Base-by-base conservation (phyloP, 352 stramenopile genomes). In the Globisporangium recalcitrans region DNA sequence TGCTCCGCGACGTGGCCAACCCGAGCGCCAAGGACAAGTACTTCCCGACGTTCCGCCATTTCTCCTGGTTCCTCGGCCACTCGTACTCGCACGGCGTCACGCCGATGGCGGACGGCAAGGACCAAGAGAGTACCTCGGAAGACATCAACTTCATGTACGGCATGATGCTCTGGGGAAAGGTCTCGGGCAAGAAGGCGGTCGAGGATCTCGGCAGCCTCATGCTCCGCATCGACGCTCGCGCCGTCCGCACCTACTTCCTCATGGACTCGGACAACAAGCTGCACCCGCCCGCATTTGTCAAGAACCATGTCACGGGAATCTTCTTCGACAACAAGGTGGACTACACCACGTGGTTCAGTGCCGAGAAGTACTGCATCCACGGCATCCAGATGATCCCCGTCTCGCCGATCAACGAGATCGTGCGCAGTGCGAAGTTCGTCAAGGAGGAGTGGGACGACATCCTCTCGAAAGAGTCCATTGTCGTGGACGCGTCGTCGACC, bases 281-380 rank as follows among this genome's bases (percentile, higher is more conserved):
- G 13, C 84, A 93, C 54, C 84, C 84, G 10, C 71, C 74, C 3
- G 72, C 73, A 52, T 88, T 93, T 38, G 68, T 77, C 4, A 72
- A 68, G 34, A 93, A 93, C 65, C 80, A 90, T 46, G 80, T 93
- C 22, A 0, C 80, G 1, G 82, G 82, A 16, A 92, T 90, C 52
- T 71, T 87, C 40, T 92, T 92, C 40, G 80, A 90, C 64, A 92
- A 92, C 68, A 92, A 92, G 61, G 72, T 77, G 13, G 81, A 92
- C 70, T 92, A 92, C 60, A 71, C 82, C 19, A 92, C 78, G 61
- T 90, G 82, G 82, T 90, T 90, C 71, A 86, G 71, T 36, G 66
- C 63, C 4, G 77, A 87, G 9, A 67, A 72, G 60, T 79, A 86
- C 60, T 88, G 80, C 66, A 90, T 92, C 64, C 82, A 92, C 63